These are phyloP conservation scores for Xylaria sp. DNA, from an alignment of 2,329 filamentous ascomycete species.

Conservation along the genomic window DNA sequence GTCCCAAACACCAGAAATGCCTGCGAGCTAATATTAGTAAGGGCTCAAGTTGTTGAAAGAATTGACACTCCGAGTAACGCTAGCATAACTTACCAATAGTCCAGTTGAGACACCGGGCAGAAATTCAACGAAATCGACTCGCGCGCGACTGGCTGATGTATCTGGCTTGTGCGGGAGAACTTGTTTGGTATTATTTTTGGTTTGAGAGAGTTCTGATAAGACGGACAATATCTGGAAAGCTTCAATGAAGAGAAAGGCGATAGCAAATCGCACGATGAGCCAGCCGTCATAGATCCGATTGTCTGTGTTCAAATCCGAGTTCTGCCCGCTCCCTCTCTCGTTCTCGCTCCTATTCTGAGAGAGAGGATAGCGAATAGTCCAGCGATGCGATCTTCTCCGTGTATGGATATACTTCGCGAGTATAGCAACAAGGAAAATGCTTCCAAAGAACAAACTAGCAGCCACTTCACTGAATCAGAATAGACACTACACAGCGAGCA, in stretches of 20 bases:
- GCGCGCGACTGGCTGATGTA: conserved; percentile 44
- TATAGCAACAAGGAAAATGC: conserved; percentile 52
- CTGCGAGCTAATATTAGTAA: conserved; percentile 31
- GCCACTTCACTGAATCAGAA: conserved; percentile 48
- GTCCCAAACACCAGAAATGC: conserved; percentile 46
- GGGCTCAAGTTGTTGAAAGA: background rate
- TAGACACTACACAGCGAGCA: background rate
- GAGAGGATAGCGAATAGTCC: conserved; percentile 45
- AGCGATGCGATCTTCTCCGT: conserved; percentile 47
- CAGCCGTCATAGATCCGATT: conserved; percentile 54
- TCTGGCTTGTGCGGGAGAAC: conserved; percentile 47
- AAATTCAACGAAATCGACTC: conserved; percentile 51
- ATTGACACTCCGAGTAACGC: background rate
- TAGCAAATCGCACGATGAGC: conserved; percentile 53
- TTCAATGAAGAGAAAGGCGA: conserved; percentile 52
- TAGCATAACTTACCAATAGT: conserved; percentile 41
- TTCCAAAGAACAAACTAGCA: conserved; percentile 49
- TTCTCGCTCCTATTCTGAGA: conserved; percentile 41
- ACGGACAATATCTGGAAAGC: conserved; percentile 52
- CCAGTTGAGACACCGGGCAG: conserved; percentile 46
- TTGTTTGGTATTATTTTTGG: conserved; percentile 43
- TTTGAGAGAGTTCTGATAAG: conserved; percentile 48
- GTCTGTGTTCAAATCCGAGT: conserved; percentile 34
- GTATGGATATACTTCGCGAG: conserved; percentile 55
- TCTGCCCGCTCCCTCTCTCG: conserved; percentile 24